Evolutionary conservation across 306 rosid genomes (phyloP).

Genomic region (Cicer arietinum): DNA sequence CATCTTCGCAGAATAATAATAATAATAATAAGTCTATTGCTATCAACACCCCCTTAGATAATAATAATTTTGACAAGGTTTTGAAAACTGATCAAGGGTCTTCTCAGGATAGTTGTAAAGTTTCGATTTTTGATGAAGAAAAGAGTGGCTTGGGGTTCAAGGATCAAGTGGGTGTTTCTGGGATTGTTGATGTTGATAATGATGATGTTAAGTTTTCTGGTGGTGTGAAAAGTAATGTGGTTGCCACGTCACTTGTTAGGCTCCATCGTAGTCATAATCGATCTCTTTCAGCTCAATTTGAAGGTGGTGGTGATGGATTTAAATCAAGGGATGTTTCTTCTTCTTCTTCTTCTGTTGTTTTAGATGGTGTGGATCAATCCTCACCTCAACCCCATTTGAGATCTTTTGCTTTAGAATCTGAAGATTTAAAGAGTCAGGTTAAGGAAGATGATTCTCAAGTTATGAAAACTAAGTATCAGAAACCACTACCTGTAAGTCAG

Average conservation of each 20-base stretch:
- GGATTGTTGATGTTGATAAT: constrained; percentile 48
- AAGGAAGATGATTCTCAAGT: constrained; percentile 54
- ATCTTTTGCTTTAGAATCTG: constrained; percentile 52
- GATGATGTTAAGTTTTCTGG: constrained; percentile 55
- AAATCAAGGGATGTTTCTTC: constrained; percentile 54
- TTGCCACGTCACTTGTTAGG: constrained; percentile 57
- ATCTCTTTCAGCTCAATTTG: constrained; percentile 79
- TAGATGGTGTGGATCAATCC: constrained; percentile 56
- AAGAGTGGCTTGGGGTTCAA: constrained; percentile 45
- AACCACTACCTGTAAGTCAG: neutral
- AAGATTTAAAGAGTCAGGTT: constrained; percentile 31
- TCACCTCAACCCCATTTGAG: constrained; percentile 56
- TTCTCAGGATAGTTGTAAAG: constrained; percentile 43
- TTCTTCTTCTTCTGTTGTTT: constrained; percentile 45
- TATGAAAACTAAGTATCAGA: constrained; percentile 62
- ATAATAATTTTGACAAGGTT: constrained; percentile 44
- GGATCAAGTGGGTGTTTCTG: constrained; percentile 51
- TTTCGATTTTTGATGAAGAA: constrained; percentile 48
- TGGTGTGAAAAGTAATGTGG: constrained; percentile 55
- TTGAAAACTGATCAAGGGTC: constrained; percentile 56
- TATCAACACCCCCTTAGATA: constrained; percentile 43
- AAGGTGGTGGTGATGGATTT: constrained; percentile 49
- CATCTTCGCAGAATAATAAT: constrained; percentile 41
- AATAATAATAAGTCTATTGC: constrained; percentile 38
- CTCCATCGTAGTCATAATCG: constrained; percentile 69